Percentiles rank a stretch among this genome's conserved stretches.
Conservation (phyloP, 1,284 basidiomycete species). For the Trichosporon asahii region DNA sequence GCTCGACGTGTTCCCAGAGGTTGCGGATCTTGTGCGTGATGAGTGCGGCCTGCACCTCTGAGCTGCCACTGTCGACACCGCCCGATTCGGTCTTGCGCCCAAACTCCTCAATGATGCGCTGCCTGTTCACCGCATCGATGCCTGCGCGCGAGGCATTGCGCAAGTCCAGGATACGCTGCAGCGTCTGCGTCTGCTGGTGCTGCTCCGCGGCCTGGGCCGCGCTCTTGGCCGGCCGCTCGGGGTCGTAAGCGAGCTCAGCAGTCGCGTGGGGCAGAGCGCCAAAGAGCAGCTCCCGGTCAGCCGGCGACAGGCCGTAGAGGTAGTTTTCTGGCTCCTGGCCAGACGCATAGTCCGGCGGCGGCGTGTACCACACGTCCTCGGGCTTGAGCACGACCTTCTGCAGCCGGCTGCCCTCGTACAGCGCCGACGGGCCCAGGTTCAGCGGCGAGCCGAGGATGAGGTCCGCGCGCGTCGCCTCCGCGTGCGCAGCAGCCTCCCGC, state of each 20-base stretch:
- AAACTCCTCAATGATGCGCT: slow-evolving; percentile 75
- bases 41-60: slow-evolving; percentile 87
- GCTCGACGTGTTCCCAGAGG: slow-evolving; percentile 68
- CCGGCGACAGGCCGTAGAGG: slow-evolving; percentile 35
- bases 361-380: slow-evolving; percentile 38
- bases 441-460: slow-evolving; percentile 23
- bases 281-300: slow-evolving; percentile 43
- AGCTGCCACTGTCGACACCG: slow-evolving; percentile 65
- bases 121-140: slow-evolving; percentile 79
- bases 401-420: slow-evolving; percentile 37
- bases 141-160: slow-evolving; percentile 79
- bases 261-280: slow-evolving; percentile 44
- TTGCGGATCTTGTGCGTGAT: slow-evolving; percentile 82
- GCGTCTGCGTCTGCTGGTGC: slow-evolving; percentile 60
- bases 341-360: slow-evolving; percentile 38
- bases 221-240: slow-evolving; percentile 16
- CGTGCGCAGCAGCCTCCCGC: not conserved
- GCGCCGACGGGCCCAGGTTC: slow-evolving; percentile 17
- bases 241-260: slow-evolving; percentile 31
- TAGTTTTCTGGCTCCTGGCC: slow-evolving; percentile 37
- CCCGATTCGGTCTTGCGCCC: slow-evolving; percentile 53
- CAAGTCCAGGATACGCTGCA: slow-evolving; percentile 74
- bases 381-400: slow-evolving; percentile 29
- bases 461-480: slow-evolving; percentile 17
- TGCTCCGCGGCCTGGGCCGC: slow-evolving; percentile 50